Percentiles rank a stretch among this genome's conserved stretches.
phyloP scores from a whole-genome alignment of 2,329 filamentous ascomycete genomes.

The Curvularia sp. region DNA sequence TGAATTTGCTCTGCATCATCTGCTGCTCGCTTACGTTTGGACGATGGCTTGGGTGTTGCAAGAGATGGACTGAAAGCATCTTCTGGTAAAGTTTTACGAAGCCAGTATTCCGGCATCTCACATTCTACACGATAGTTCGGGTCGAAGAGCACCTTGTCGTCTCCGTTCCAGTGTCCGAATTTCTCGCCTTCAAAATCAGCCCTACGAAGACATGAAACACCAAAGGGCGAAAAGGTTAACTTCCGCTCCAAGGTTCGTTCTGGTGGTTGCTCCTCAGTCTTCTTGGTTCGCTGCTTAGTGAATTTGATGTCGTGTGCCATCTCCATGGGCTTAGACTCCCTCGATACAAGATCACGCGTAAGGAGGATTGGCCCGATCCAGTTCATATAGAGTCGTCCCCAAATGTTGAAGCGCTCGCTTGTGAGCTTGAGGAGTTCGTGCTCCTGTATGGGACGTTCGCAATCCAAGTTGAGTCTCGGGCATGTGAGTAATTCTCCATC shows the following conservation, averaged over 20 bases:
- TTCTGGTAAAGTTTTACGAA: slow-evolving; percentile 39
- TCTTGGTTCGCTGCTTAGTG: slow-evolving; percentile 35
- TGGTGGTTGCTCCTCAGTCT: slow-evolving; percentile 21
- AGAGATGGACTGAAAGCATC: slow-evolving; percentile 30
- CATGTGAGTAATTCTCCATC: slow-evolving; percentile 40
- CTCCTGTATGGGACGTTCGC: slow-evolving; percentile 43
- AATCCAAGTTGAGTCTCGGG: slow-evolving; percentile 38
- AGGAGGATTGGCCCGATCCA: slow-evolving; percentile 50
- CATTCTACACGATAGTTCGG: slow-evolving; percentile 43
- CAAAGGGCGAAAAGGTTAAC: slow-evolving; percentile 48
- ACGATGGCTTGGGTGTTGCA: slow-evolving; percentile 14
- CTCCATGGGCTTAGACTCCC: slow-evolving; percentile 20
- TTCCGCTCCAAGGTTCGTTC: slow-evolving; percentile 35
- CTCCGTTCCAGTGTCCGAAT: slow-evolving; percentile 33
- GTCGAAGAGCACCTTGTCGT: slow-evolving; percentile 34
- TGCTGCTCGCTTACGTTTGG: slow-evolving; percentile 23
- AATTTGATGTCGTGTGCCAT: slow-evolving; percentile 41
- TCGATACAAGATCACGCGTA: slow-evolving; percentile 28
- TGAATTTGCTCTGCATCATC: slow-evolving; percentile 1
- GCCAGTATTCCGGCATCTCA: slow-evolving; percentile 47
- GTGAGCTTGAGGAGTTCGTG: slow-evolving; percentile 45
- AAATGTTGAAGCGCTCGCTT: slow-evolving; percentile 49
- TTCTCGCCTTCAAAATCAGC: slow-evolving; percentile 38
- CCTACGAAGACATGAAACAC: slow-evolving; percentile 39
- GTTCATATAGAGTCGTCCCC: slow-evolving; percentile 48